Percentiles rank a stretch among this genome's conserved stretches.
Conservation (phyloP, 345 rosid genomes). For the thale cress (Arabidopsis thaliana) region TAIR10.1 NC_003070.9:5536501-5537000, state of each 20-base stretch:
- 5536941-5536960: slow-evolving; percentile 8
- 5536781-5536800: not conserved
- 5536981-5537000: slow-evolving; percentile 10
- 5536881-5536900: not conserved
- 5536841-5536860: slow-evolving; percentile 25
- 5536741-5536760: not conserved
- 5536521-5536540: not conserved
- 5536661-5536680: slow-evolving; percentile 27
- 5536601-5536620: not conserved
- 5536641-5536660: not conserved
- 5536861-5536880: not conserved
- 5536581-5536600: slow-evolving; percentile 9
- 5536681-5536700: slow-evolving; percentile 22
- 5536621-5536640: slow-evolving; percentile 6
- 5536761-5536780: not conserved
- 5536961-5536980: not conserved
- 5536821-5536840: slow-evolving; percentile 19
- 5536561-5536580: slow-evolving; percentile 6
- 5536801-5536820: slow-evolving; percentile 23
- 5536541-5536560: slow-evolving; percentile 15
- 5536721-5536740: not conserved
- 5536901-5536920: not conserved
- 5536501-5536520: slow-evolving; percentile 51
- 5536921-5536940: not conserved
- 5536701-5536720: slow-evolving; percentile 3